Evolutionary conservation across 768 basidiomycete species (phyloP).

Genomic region (Calocybe cyanea): DNA sequence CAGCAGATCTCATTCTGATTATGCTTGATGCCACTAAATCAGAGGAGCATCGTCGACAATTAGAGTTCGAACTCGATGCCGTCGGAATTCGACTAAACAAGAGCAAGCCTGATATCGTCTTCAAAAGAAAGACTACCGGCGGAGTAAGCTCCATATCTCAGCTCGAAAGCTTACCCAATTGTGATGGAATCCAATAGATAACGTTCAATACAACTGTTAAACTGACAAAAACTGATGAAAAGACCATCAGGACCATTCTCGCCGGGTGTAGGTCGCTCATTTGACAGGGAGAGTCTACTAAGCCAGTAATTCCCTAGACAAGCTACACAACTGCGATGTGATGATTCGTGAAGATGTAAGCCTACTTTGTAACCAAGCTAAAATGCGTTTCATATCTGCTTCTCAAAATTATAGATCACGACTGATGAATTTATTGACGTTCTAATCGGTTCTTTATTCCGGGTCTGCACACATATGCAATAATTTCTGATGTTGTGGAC

Average conservation of each 20-base stretch:
- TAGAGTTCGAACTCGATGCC: slow-evolving; percentile 93
- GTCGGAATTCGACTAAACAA: slow-evolving; percentile 96
- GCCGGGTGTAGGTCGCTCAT: slow-evolving; percentile 63
- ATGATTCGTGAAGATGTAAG: slow-evolving; percentile 96
- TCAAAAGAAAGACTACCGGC: slow-evolving; percentile 90
- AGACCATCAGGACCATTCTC: slow-evolving; percentile 89
- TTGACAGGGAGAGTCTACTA: neutral
- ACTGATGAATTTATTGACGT: slow-evolving; percentile 88
- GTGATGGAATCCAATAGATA: slow-evolving; percentile 44
- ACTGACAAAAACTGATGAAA: slow-evolving; percentile 91
- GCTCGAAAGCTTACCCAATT: slow-evolving; percentile 7
- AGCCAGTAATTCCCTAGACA: slow-evolving; percentile 44
- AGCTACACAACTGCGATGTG: slow-evolving; percentile 91
- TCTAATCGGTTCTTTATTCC: slow-evolving; percentile 69
- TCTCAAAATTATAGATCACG: neutral
- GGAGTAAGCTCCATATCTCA: slow-evolving; percentile 55
- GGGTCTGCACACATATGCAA: neutral
- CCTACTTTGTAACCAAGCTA: slow-evolving; percentile 1
- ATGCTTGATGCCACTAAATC: slow-evolving; percentile 94
- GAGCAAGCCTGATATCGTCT: slow-evolving; percentile 86
- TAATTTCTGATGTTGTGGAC: slow-evolving; percentile 4
- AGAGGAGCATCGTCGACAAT: slow-evolving; percentile 81
- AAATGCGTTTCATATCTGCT: neutral
- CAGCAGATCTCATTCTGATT: slow-evolving; percentile 88
- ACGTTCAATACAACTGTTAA: slow-evolving; percentile 93